Evolutionary conservation across 352 stramenopile species (phyloP), one percentile per base, ranked within the genome.

Genomic region (Phytophthora fragariaefolia): DNA sequence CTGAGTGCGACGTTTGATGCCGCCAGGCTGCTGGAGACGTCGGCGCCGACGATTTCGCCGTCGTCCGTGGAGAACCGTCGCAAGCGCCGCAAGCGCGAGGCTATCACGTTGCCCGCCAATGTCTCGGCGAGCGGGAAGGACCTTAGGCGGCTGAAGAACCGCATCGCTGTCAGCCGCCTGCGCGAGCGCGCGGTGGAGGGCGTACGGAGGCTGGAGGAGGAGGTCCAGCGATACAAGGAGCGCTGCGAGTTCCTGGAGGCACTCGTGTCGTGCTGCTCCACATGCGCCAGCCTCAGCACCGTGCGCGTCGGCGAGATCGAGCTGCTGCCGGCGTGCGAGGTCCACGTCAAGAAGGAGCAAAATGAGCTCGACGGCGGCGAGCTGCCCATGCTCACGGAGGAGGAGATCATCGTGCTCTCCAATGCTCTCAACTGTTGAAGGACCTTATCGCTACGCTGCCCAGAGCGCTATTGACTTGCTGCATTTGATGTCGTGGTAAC

Each of bases 101-200:
- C 76, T 1, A 87, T 90, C 55, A 65, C 77, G 34, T 62, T 90
- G 36, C 80, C 81, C 5, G 58, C 70, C 13, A 63, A 77, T 34
- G 20, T 83, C 20, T 61, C 46, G 3, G 26, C 50, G n/a, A 79
- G 84, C 40, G 26, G 63, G 2, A 77, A 78, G 23, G 81, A 86
- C 18, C 55, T 87, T 49, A 80, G 72, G 61, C 69, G 74, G 23
- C 47, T 87, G 26, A 87, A 90, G 68, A 90, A 87, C 69, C 79
- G 82, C 38, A 82, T 87, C 42, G 67, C 75, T 1, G 73, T 76
- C 13, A 69, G 55, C 15, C 68, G 79, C 3, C 52, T 85, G 10
- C 82, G 79, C 45, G 69, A 88, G 56, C 82, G 77, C 53, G 84
- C 73, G 59, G 75, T 87, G 63, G 56, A 84, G 47, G 58, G 74